A percentile compares a stretch with the other conserved stretches of the same genome.
Conservation (phyloP, 2,329 filamentous ascomycete species). For the Periconia digitata region DNA sequence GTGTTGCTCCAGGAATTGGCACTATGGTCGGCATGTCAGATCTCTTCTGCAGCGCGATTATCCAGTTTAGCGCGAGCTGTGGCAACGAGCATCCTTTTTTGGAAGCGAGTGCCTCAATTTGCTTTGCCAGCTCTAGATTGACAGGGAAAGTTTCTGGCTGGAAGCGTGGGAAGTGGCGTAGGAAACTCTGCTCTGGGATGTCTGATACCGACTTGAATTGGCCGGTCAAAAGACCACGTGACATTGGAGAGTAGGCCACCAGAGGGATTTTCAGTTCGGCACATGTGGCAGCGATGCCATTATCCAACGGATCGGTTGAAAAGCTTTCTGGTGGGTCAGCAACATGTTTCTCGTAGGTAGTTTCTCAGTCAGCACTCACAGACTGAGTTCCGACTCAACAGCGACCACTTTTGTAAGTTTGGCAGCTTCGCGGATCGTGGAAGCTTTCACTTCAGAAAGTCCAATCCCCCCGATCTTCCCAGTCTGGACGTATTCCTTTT, state of each 20-base stretch:
- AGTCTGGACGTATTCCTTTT: constrained; percentile 38
- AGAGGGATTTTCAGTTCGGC: constrained; percentile 68
- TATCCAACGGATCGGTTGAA: constrained; percentile 59
- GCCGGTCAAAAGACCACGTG: constrained; percentile 56
- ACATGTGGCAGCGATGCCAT: constrained; percentile 60
- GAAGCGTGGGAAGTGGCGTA: constrained; percentile 60
- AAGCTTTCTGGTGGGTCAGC: background rate
- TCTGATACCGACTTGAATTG: constrained; percentile 55
- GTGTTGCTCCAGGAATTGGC: constrained; percentile 68
- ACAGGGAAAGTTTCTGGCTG: constrained; percentile 63
- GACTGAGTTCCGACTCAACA: constrained; percentile 64
- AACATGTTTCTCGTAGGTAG: background rate
- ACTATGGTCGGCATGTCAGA: constrained; percentile 61
- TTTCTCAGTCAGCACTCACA: constrained; percentile 46
- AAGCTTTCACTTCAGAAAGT: constrained; percentile 49
- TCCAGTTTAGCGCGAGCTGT: constrained; percentile 70
- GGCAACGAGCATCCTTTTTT: constrained; percentile 61
- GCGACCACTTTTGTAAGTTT: constrained; percentile 58
- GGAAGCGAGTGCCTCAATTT: constrained; percentile 62
- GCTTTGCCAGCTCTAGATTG: constrained; percentile 64
- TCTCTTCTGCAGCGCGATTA: constrained; percentile 52
- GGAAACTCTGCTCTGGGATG: constrained; percentile 58
- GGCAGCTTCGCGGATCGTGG: constrained; percentile 51
- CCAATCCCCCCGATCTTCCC: constrained; percentile 51
- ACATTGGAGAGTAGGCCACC: constrained; percentile 69